Evolutionary conservation across 1,284 basidiomycete species (phyloP), one percentile per base, ranked within the genome.

Genomic region (Farysia itapuensis): DNA sequence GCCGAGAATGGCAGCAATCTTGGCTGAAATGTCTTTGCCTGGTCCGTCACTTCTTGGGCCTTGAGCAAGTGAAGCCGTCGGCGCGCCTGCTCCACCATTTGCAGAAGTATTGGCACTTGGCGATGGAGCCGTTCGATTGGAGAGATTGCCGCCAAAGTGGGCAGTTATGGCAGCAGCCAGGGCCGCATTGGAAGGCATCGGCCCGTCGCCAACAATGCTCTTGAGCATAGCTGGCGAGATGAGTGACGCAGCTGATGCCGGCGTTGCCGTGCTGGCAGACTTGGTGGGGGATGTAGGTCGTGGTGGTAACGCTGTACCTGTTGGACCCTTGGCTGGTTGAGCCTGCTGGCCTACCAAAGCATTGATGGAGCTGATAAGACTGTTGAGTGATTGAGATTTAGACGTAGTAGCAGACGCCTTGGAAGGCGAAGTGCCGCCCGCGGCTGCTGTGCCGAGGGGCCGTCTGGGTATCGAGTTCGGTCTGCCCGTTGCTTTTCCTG

Each of bases 171-270:
- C 58, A 24, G 58, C 58, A 9, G 51, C 58, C 30, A 61, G 23
- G 16, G 58, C 50, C 8, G 58, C 58, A 12, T 61, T 61, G 40
- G 58, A 61, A 4, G 58, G 58, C 58, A 61, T 56, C 11, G 58
- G 58, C 1, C 58, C 58, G 31, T 61, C 58, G 25, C 51, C 58
- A 6, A 61, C 51, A 18, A 61, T 61, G 43, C 43, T 61, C 24
- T 46, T 46, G 15, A 61, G 32, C 18, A 43, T 41, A 15, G 58
- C 38, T 16, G 12, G 25, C 12, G 36, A 38, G 6, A 38, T 5
- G n/a, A 24, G 8, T 24, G 35, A 13, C 8, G 14, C 18, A 13
- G 31, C 18, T 9, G 9, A 33, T 9, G 13, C 18, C 6, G 34
- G 22, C 20, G 20, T 9, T 6, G 9, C 34, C 6, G 13, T 35